Conservation (phyloP, 2,329 filamentous ascomycete species). For the Aspergillus ibericus region DNA sequence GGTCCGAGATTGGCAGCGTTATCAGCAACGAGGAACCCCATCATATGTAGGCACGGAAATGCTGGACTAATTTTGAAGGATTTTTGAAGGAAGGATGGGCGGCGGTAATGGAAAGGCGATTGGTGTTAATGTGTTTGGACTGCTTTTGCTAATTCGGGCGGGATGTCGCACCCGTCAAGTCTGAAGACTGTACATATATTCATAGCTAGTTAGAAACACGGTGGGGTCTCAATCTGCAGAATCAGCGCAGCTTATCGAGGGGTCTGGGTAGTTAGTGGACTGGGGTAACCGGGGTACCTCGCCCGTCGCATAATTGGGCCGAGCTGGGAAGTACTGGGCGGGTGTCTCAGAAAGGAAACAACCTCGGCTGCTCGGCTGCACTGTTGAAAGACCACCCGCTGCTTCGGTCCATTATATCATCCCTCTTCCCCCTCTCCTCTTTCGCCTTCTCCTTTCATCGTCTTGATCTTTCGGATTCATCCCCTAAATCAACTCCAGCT, state of each 20-base stretch:
- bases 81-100: neutral
- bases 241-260: neutral
- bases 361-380: constrained; percentile 15
- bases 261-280: neutral
- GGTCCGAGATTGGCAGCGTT: constrained; percentile 48
- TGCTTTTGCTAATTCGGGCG: neutral
- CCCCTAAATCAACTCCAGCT: neutral
- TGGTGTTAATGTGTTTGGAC: neutral
- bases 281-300: neutral
- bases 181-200: neutral
- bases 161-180: neutral
- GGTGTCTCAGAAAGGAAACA: constrained; percentile 6
- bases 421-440: neutral
- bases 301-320: neutral
- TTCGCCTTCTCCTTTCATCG: neutral
- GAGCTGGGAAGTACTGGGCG: neutral
- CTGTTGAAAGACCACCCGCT: neutral
- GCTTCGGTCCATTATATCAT: constrained; percentile 3
- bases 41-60: constrained; percentile 13
- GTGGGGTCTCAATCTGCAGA: neutral
- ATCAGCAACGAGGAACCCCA: constrained; percentile 42
- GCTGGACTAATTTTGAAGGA: neutral
- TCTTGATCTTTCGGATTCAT: neutral
- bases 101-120: neutral
- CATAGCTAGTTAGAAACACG: neutral